phyloP scores from a whole-genome alignment of 805 yeast species.

The Nakazawaea peltata region DNA sequence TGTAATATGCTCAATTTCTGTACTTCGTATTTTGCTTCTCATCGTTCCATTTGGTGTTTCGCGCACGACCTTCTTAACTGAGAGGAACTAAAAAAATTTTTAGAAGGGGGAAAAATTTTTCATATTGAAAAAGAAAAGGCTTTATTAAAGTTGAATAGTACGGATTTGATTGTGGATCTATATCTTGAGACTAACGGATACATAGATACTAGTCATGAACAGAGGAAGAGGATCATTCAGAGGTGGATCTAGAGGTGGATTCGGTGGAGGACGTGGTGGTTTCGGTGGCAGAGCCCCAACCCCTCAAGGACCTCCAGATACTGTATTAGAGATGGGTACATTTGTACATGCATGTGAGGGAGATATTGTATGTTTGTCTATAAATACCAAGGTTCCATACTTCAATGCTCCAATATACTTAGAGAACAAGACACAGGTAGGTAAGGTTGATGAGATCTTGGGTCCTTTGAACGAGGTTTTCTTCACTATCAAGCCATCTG shows the following conservation, averaged over 20 bases:
- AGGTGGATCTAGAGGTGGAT: constrained; percentile 45
- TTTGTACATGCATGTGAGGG: constrained; percentile 93
- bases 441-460: constrained; percentile 95
- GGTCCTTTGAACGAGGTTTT: constrained; percentile 98
- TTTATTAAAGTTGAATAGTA: background rate
- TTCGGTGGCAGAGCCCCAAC: constrained; percentile 57
- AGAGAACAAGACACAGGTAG: constrained; percentile 93
- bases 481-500: constrained; percentile 92
- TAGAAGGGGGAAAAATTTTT: constrained; percentile 7
- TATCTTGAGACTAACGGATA: no score
- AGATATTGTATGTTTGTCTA: constrained; percentile 93
- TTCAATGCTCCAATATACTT: constrained; percentile 97
- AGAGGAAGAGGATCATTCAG: constrained; percentile 58
- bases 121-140: background rate
- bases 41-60: constrained; percentile 9
- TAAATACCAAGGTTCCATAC: constrained; percentile 90
- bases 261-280: constrained; percentile 45
- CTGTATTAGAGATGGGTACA: constrained; percentile 90
- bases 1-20: background rate
- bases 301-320: constrained; percentile 94
- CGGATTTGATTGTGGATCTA: background rate
- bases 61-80: constrained; percentile 13
- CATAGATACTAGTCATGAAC: constrained; percentile 33
- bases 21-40: constrained; percentile 13
- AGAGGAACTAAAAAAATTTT: constrained; percentile 1